A percentile compares a stretch with the other conserved stretches of the same genome.
Conservation (phyloP, 2,329 filamentous ascomycete genomes). For the Apiospora aurea region DNA sequence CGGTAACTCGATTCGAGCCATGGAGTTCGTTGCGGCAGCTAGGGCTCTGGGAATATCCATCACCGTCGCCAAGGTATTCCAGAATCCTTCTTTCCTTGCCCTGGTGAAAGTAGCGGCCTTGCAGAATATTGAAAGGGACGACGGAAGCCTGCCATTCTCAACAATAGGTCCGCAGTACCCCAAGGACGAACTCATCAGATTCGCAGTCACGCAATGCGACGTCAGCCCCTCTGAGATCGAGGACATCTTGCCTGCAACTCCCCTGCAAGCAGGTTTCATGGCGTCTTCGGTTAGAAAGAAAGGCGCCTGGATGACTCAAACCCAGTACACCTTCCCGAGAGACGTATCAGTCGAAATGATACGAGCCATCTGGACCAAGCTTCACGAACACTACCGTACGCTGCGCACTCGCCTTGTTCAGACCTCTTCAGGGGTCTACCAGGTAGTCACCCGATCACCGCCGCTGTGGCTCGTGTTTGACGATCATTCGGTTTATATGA, state of each 20-base stretch:
- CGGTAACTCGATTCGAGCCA: neutral
- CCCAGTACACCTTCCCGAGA: neutral
- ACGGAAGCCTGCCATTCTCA: neutral
- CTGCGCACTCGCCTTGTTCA: neutral
- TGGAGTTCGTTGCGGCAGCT: neutral
- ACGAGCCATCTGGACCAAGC: neutral
- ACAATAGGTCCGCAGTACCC: neutral
- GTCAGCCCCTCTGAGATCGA: neutral
- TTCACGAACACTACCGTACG: neutral
- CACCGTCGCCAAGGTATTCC: neutral
- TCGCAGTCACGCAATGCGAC: neutral
- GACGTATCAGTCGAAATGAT: neutral
- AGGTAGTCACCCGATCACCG: neutral
- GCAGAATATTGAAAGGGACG: neutral
- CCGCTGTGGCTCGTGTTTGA: neutral
- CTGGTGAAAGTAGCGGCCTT: neutral
- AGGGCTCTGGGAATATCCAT: neutral
- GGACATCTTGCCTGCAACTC: neutral
- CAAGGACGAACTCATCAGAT: neutral
- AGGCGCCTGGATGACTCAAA: neutral
- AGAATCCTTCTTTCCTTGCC: neutral
- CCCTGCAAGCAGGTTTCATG: neutral
- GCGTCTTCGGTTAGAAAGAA: neutral
- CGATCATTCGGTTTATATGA: neutral
- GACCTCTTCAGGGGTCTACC: neutral